A percentile compares a stretch with the other conserved stretches of the same genome.
Conservation (phyloP, 805 yeast species). For the Priceomyces melissophilus region DNA sequence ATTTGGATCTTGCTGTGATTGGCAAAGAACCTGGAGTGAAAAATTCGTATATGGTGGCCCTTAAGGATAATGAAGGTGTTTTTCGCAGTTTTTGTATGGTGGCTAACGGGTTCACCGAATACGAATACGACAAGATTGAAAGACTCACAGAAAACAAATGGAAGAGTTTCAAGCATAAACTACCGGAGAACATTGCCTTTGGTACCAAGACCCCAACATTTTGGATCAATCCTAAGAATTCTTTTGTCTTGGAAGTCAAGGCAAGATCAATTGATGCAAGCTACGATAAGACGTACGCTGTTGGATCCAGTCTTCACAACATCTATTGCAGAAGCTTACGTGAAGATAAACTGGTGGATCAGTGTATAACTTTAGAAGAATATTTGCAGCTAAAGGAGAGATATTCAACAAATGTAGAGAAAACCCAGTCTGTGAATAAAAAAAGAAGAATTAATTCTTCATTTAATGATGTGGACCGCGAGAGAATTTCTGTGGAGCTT, state of each 20-base stretch:
- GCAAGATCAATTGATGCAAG: constrained; percentile 67
- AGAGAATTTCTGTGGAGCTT: constrained; percentile 8
- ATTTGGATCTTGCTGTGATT: constrained; percentile 72
- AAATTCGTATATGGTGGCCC: constrained; percentile 69
- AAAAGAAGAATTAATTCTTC: constrained; percentile 14
- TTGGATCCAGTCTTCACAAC: constrained; percentile 69
- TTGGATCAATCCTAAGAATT: constrained; percentile 79
- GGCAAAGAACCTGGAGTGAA: constrained; percentile 78
- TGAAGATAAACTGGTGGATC: constrained; percentile 60
- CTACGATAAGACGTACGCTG: constrained; percentile 47
- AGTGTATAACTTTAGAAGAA: constrained; percentile 54
- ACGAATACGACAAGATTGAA: constrained; percentile 59
- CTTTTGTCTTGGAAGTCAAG: constrained; percentile 78
- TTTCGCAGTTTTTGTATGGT: constrained; percentile 72
- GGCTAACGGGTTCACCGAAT: constrained; percentile 76
- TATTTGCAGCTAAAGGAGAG: constrained; percentile 38
- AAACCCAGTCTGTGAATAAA: constrained; percentile 28
- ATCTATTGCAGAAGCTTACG: constrained; percentile 70
- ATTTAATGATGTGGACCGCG: constrained; percentile 9
- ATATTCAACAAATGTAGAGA: constrained; percentile 19
- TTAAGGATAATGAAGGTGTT: constrained; percentile 44
- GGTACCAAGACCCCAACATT: constrained; percentile 61
- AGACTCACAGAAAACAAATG: constrained; percentile 59
- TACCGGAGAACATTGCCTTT: constrained; percentile 46
- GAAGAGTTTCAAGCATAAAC: constrained; percentile 40